Evolutionary conservation across 805 yeast genomes (phyloP), one percentile per base, ranked within the genome.

Genomic region (Monosporozyma servazzii): DNA sequence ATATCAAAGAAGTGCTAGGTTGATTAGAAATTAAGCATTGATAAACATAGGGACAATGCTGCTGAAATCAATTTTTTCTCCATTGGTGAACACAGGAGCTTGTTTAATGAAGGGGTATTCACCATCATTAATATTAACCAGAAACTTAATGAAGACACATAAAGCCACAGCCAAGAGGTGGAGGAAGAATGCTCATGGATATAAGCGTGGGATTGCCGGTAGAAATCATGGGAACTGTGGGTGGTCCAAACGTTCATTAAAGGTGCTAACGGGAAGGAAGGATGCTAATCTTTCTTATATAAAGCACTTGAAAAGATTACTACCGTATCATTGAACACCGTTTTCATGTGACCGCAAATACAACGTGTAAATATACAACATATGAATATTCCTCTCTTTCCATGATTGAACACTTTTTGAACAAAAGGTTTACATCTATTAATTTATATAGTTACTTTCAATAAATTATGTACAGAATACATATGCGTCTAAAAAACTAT

Each of bases 191-290:
- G 88, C 86, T 1, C 72, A 73, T 45, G 78, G 80, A n/a, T 83
- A 75, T 69, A 78, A 81, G 59, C 73, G 88, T 64, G 90, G 77
- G 55, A 80, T 81, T 59, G 85, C 95, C 20, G 95, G 96, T 10
- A 80, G 96, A 72, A 85, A 86, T 58, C 97, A 90, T 66, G 96
- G 97, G 48, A 90, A 90, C 63, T 87, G 89, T 1, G 90, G 96
- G 21, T 90, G 93, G 84, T 77, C 89, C 31, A 71, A 78, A 41
- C 75, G 82, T 48, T 74, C 78, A 25, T 69, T 85, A 61, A 72
- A 79, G 54, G 76, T 75, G 59, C 74, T 84, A 68, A 78, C 81
- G 57, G 84, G 80, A 30, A 84, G 75, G 58, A 79, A 75, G 7
- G 64, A 70, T 58, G 87, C 81, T 40, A 75, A 78, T 45, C 71